These are phyloP conservation scores for Microcera coccophila DNA, from an alignment of 2,329 filamentous ascomycete genomes.

Conservation along the genomic window DNA sequence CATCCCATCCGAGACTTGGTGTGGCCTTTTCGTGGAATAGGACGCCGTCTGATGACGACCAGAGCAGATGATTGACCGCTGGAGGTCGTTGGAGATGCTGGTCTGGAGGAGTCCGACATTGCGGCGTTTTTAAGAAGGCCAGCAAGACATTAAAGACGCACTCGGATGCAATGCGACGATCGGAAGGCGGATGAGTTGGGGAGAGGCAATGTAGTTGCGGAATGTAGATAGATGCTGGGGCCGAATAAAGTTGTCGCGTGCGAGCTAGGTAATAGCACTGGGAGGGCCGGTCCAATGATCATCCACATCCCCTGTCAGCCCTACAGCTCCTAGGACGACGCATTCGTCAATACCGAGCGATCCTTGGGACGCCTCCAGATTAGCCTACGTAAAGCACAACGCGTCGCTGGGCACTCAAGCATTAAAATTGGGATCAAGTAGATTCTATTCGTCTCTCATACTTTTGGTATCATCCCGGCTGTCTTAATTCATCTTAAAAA, in stretches of 20 bases:
- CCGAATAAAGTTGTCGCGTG: too few species aligned
- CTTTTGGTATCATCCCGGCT: conserved; percentile 25
- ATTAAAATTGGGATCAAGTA: conserved; percentile 9
- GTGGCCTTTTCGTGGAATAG: conserved; percentile 34
- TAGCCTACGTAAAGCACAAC: too few species aligned
- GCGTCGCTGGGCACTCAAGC: too few species aligned
- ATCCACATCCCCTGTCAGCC: background rate
- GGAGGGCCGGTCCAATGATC: too few species aligned
- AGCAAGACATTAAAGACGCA: background rate
- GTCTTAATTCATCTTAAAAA: conserved; percentile 54
- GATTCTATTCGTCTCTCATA: conserved; percentile 20
- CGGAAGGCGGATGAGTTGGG: too few species aligned
- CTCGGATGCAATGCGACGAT: too few species aligned
- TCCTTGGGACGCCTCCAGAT: background rate
- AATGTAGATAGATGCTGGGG: too few species aligned
- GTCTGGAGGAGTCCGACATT: conserved; percentile 3
- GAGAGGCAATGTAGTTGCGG: too few species aligned
- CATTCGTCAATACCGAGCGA: too few species aligned
- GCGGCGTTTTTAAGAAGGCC: too few species aligned
- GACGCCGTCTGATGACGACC: conserved; percentile 20
- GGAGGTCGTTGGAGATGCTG: conserved; percentile 1
- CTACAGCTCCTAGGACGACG: background rate
- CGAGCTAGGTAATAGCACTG: too few species aligned
- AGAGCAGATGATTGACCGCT: background rate
- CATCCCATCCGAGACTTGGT: conserved; percentile 35